Evolutionary conservation across 306 rosid genomes (phyloP).

Genomic region (Prinsepia uniflora): DNA sequence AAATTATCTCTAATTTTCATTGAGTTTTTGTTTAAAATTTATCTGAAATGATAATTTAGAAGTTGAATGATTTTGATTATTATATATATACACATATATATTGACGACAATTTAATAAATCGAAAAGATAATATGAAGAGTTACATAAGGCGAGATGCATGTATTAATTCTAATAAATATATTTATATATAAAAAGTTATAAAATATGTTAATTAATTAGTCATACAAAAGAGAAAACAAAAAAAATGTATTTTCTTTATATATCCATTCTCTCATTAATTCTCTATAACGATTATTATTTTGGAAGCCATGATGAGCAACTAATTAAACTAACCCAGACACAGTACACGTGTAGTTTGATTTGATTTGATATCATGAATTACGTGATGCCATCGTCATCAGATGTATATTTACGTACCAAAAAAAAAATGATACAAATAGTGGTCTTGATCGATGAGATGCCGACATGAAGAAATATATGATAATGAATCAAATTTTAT

Average conservation of each 20-base stretch:
- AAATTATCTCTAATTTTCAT: too few species aligned
- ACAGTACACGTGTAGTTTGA: neutral
- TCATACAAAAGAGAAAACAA: constrained; percentile 31
- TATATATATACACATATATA: too few species aligned
- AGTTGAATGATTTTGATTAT: too few species aligned
- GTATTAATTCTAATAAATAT: too few species aligned
- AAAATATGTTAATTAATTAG: neutral
- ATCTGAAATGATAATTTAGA: too few species aligned
- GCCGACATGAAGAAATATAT: neutral
- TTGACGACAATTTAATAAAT: too few species aligned
- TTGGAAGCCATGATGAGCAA: constrained; percentile 37
- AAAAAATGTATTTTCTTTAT: constrained; percentile 23
- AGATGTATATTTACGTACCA: neutral
- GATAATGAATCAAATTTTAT: too few species aligned
- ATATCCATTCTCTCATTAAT: constrained; percentile 34
- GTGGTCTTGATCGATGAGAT: constrained; percentile 4
- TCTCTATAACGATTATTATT: constrained; percentile 34
- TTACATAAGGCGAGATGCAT: too few species aligned
- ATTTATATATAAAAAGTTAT: too few species aligned
- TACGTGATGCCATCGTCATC: constrained; percentile 42
- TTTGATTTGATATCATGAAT: constrained; percentile 3
- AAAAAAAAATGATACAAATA: neutral
- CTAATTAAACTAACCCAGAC: constrained; percentile 8
- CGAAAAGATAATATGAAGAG: too few species aligned
- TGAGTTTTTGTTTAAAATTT: too few species aligned